Conservation (phyloP, 495 filamentous ascomycete genomes). For the Amorphotheca resinae region DNA sequence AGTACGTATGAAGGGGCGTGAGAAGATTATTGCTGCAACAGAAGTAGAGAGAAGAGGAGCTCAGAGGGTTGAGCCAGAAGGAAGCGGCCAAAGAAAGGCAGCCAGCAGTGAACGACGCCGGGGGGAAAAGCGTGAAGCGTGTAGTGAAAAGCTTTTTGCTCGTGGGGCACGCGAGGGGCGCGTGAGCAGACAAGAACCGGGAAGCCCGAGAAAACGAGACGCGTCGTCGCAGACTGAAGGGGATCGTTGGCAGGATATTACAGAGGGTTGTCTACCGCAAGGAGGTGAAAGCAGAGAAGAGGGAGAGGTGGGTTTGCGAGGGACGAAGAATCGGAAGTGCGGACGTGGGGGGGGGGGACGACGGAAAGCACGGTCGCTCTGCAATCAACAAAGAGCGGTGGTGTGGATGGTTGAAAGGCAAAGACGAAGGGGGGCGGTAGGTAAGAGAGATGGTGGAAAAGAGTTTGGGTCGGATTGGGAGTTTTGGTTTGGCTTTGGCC, state of each 20-base stretch:
- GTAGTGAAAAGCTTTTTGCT: slow-evolving; percentile 15
- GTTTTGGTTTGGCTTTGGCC: not conserved
- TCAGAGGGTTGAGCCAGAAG: slow-evolving; percentile 13
- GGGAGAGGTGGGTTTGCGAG: not conserved
- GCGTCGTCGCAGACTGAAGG: slow-evolving; percentile 4
- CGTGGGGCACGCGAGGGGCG: too few relatives aligned
- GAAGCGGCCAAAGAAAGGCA: slow-evolving; percentile 14
- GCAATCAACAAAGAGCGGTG: slow-evolving; percentile 21
- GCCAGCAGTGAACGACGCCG: slow-evolving; percentile 12
- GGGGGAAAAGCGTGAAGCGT: slow-evolving; percentile 5
- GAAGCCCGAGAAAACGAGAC: slow-evolving; percentile 12
- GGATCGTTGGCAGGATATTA: not conserved
- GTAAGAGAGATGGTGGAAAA: slow-evolving; percentile 3
- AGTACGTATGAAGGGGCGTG: slow-evolving; percentile 16
- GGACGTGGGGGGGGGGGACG: not conserved
- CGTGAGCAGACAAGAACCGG: slow-evolving; percentile 11
- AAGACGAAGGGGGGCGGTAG: not conserved
- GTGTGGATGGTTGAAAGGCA: slow-evolving; percentile 8
- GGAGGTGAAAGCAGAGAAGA: not conserved
- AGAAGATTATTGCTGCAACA: slow-evolving; percentile 16
- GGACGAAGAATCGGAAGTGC: not conserved
- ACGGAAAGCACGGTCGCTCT: slow-evolving; percentile 12
- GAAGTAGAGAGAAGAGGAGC: slow-evolving; percentile 12
- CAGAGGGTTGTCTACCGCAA: not conserved
- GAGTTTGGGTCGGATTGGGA: not conserved